These are phyloP conservation scores for Venturia effusa DNA, from an alignment of 2,329 filamentous ascomycete species.

Conservation along the genomic window DNA sequence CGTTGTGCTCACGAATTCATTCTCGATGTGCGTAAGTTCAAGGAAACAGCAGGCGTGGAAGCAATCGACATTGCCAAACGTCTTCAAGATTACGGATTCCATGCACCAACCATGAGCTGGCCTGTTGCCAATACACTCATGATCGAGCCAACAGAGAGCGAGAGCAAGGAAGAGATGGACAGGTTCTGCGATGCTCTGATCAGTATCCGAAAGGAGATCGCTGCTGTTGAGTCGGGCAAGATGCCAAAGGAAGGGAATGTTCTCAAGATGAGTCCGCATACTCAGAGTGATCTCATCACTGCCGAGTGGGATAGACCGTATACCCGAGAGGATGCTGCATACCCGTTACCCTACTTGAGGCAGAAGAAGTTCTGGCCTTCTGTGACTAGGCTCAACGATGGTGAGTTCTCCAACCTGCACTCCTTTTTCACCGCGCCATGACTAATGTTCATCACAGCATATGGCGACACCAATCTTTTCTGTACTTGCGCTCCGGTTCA, in stretches of 20 bases:
- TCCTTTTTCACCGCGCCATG: conserved; percentile 10
- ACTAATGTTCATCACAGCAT: conserved; percentile 45
- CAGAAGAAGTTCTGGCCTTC: conserved; percentile 98
- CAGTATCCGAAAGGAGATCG: conserved; percentile 75
- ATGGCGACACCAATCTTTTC: conserved; percentile 86
- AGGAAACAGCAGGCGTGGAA: conserved; percentile 71
- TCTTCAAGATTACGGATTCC: conserved; percentile 94
- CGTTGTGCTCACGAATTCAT: conserved; percentile 98
- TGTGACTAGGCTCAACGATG: conserved; percentile 77
- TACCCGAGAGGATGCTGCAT: conserved; percentile 70
- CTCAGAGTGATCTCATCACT: conserved; percentile 63
- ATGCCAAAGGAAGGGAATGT: conserved; percentile 69
- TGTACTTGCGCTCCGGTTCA: conserved; percentile 87
- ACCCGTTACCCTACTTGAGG: conserved; percentile 68
- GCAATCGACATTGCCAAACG: conserved; percentile 94
- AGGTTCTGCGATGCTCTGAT: conserved; percentile 87
- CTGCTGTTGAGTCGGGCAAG: conserved; percentile 68
- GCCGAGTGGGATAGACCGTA: conserved; percentile 76
- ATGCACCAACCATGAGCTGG: conserved; percentile 95
- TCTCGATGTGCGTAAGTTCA: conserved; percentile 76
- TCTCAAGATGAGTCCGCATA: conserved; percentile 81
- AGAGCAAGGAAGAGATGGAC: conserved; percentile 85
- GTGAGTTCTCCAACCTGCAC: conserved; percentile 42
- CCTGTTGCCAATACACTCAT: conserved; percentile 91
- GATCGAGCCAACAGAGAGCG: conserved; percentile 94